These are phyloP conservation scores for Fusarium metavorans DNA, from an alignment of 2,329 filamentous ascomycete genomes.

Conservation along the genomic window DNA sequence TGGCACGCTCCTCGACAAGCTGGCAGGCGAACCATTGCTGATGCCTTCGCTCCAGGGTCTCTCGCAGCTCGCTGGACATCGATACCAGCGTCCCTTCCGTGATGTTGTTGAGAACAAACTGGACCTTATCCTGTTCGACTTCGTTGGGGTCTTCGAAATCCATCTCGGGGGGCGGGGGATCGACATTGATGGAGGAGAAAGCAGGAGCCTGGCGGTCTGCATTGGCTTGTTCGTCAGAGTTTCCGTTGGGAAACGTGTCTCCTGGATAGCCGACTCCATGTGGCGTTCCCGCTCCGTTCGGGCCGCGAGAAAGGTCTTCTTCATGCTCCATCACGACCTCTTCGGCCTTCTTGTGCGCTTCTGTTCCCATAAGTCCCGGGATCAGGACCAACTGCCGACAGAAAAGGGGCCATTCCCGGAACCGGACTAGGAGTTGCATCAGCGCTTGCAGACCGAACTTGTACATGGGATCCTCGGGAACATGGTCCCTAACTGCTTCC, in stretches of 20 bases:
- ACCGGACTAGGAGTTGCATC: conserved; percentile 84
- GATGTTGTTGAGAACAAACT: conserved; percentile 97
- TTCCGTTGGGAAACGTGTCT: conserved; percentile 76
- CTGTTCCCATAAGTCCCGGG: conserved; percentile 83
- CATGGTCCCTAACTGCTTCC: conserved; percentile 91
- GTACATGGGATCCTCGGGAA: conserved; percentile 90
- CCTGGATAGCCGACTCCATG: conserved; percentile 53
- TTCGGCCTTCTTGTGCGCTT: conserved; percentile 85
- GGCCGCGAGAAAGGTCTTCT: conserved; percentile 68
- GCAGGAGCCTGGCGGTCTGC: conserved; percentile 74
- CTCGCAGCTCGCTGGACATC: conserved; percentile 85
- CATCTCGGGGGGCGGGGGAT: conserved; percentile 72
- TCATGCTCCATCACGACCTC: conserved; percentile 79
- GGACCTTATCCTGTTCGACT: conserved; percentile 89
- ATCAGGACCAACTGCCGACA: conserved; percentile 88
- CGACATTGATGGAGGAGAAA: conserved; percentile 83
- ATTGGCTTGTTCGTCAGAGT: conserved; percentile 69
- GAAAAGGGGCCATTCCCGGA: conserved; percentile 95
- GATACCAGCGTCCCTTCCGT: conserved; percentile 88
- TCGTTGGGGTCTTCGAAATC: conserved; percentile 85
- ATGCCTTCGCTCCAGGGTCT: conserved; percentile 82
- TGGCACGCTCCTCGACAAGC: conserved; percentile 94
- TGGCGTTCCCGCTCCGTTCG: conserved; percentile 61
- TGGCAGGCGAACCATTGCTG: conserved; percentile 98
- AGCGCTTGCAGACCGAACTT: conserved; percentile 97